Conservation (phyloP, 306 rosid species). For the Oemleria cerasiformis region DNA sequence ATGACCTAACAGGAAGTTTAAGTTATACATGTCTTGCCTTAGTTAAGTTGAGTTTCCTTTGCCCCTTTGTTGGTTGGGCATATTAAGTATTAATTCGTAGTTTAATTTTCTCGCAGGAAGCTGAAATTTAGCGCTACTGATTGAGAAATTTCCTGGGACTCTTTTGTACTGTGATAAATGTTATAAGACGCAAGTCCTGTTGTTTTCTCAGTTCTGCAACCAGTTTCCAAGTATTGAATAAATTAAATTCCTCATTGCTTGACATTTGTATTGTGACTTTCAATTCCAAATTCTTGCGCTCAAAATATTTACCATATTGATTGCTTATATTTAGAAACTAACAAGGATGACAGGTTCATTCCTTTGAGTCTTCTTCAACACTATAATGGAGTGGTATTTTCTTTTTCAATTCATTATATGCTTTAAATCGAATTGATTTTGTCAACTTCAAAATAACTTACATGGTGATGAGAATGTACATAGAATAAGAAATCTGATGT, state of each 20-base stretch:
- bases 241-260: slow-evolving; percentile 27
- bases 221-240: slow-evolving; percentile 39
- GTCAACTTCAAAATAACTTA: too few species aligned
- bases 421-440: too few species aligned
- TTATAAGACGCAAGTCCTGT: slow-evolving; percentile 26
- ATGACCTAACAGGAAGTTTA: not conserved
- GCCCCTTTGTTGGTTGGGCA: not conserved
- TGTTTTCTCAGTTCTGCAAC: slow-evolving; percentile 26
- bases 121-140: slow-evolving; percentile 28
- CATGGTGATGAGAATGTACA: too few species aligned
- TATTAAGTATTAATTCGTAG: slow-evolving; percentile 5
- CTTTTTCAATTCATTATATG: too few species aligned
- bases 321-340: too few species aligned
- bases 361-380: too few species aligned
- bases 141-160: slow-evolving; percentile 33
- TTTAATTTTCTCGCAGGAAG: slow-evolving; percentile 41
- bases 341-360: too few species aligned
- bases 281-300: not conserved
- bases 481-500: too few species aligned
- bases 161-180: slow-evolving; percentile 33
- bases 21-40: not conserved
- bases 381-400: too few species aligned
- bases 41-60: not conserved
- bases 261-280: slow-evolving; percentile 22
- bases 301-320: too few species aligned